Evolutionary conservation across 2,329 filamentous ascomycete genomes (phyloP), one percentile per base, ranked within the genome.

Genomic region (Ilyonectria destructans): DNA sequence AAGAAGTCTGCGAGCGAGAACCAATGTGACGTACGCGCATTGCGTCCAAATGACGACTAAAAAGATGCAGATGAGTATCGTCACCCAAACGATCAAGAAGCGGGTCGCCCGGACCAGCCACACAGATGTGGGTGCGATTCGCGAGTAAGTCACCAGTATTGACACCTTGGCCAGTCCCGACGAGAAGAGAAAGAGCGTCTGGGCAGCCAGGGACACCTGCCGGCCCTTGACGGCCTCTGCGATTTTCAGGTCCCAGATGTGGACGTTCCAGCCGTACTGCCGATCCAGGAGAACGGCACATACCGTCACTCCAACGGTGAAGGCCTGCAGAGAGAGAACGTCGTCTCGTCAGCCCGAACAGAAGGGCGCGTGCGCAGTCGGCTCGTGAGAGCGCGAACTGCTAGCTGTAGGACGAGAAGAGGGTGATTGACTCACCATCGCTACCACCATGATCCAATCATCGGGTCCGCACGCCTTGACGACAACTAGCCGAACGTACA

Each of bases 181-280:
- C 8, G 81, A 77, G 26, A 81, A 78, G 9, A 82, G 51, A 61
- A 83, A 84, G 12, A 83, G 71, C 17, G 77, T 78, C 71, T 84
- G 82, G 1, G 74, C 79, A 4, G 80, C 80, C 10, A 84, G 75
- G n/a, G 82, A 83, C n/a, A 82, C 77, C 68, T 83, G 70, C 13
- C 75, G 69, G 4, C 80, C 80, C 15, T 75, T 69, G n/a, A 75
- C 57, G 7, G 81, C 71, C 21, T 78, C 65, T 2, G 55, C 45
- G 1, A 62, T 55, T 9, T 61, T 75, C 7, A 82, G 63, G 66
- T 83, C 81, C 80, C 80, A 82, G 6, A 80, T 70, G 56, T 83
- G 81, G 1, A 80, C 72, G 56, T 79, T 78, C 80, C 80, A 82
- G 19, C 81, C 81, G 46, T 79, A 82, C n/a, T 75, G 45, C 48